Base-by-base conservation (phyloP, 1,139 yeast genomes). In the Zygotorulaspora mrakii region DNA sequence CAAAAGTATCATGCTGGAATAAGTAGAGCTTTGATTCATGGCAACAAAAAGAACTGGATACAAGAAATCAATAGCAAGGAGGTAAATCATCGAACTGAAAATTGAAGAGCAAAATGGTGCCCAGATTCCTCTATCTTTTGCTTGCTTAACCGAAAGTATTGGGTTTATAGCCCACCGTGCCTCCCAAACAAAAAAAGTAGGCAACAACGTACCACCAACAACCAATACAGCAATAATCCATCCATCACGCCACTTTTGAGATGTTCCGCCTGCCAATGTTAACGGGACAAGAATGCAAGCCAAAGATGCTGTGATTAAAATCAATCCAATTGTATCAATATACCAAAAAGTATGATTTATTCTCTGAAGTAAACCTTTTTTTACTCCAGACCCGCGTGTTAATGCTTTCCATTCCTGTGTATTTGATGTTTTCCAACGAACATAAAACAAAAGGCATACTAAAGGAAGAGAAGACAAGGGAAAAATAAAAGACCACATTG, bases 401-500 rank as follows among this genome's bases (percentile, higher is more conserved):
- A 24, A 24, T 24, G n/a, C 7, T 24, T 24, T 24, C 27, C 27
- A 24, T n/a, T n/a, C 12, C 8, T 24, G 11, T 24, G 27, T 24
- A 5, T 24, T 24, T 12, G 27, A 8, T 5, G 12, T 24, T 24
- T 24, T 24, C 9, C 9, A 24, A 11, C 12, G 27, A n/a, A n/a
- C 12, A 24, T 24, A 24, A n/a, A 7, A 8, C 9, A 24, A 11
- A 9, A 24, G 12, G 27, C 6, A 8, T 9, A 79, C 54, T 45
- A 81, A 63, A 12, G 88, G 88, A 28, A 81, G 50, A 55, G 78
- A 70, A 10, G 74, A 59, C 12, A 77, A 66, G 12, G 88, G 87
- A 62, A 77, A 67, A 41, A 82, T 77, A 54, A 79, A 76, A 3
- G 86, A 85, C 81, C 82, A 82, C 72, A 81, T 79, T 24, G 84